Conservation (phyloP, 75 land plant genomes). For the Picea glauca region DNA sequence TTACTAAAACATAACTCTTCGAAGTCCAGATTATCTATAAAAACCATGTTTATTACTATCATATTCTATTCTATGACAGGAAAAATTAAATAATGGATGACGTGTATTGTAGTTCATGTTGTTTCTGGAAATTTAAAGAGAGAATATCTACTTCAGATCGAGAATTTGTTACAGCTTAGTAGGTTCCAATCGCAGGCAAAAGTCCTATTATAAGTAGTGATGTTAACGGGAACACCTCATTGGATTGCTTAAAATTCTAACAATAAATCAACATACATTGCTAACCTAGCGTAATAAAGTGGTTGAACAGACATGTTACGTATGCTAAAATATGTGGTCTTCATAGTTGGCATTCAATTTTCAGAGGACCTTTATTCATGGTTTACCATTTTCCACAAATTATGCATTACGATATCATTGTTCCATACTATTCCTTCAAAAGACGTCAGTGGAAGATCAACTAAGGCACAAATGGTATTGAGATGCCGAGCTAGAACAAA, state of each 20-base stretch:
- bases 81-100: neutral
- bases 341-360: neutral
- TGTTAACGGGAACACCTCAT: neutral
- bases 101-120: neutral
- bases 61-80: neutral
- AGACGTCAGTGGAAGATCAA: neutral
- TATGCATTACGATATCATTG: neutral
- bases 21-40: neutral
- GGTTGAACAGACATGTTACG: neutral
- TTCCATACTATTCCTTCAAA: neutral
- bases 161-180: neutral
- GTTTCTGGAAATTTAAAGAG: neutral
- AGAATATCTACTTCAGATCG: neutral
- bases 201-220: neutral
- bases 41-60: slow-evolving; percentile 6
- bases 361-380: neutral
- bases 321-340: neutral
- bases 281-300: neutral
- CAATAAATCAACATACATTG: neutral
- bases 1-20: neutral
- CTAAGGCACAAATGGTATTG: neutral
- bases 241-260: neutral
- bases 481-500: neutral
- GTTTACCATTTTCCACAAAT: neutral
- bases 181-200: neutral